Evolutionary conservation across 2,329 filamentous ascomycete genomes (phyloP), one percentile per base, ranked within the genome.

Genomic region (Achaetomium macrosporum): DNA sequence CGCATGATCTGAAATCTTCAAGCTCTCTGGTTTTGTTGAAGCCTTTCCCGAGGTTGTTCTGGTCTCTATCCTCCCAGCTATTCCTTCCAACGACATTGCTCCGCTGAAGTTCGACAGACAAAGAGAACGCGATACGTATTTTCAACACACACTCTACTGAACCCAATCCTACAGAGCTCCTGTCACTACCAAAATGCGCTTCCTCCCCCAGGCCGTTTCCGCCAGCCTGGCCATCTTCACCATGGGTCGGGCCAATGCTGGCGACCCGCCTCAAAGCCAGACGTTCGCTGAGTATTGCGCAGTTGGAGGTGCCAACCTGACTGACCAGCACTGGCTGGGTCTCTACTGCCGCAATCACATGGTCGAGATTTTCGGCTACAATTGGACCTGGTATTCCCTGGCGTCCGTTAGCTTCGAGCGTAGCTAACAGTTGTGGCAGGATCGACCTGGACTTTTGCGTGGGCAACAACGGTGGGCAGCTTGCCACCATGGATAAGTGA

Each of bases 281-380:
- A 64, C 62, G 31, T 68, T 71, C 51, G 48, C 68, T 47, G 50
- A 51, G 30, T 67, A 65, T 50, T 73, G 71, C 56, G 68, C 66
- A n/a, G 68, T 67, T 60, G 61, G 66, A 46, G 68, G 66, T 3
- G 65, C 65, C 39, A 57, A 65, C 40, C 56, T 73, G 33, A 59
- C 61, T 8, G 63, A 62, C 36, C 62, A 19, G 12, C 58, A 58
- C 52, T 67, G 59, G 51, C 65, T 73, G 1, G 69, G 69, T 31
- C 63, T 70, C 59, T 73, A 71, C 58, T 73, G 71, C 63, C 67
- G 69, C 53, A 69, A 71, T 47, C 57, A 69, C 41, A 57, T 71
- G 56, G 64, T 61, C 55, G 61, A 55, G 1, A 40, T 62, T 6
- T 72, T 63, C 51, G 65, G 62, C 19, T 73, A 71, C 59, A 69